Conservation (phyloP, 2,329 filamentous ascomycete genomes). For the Xylariaceae sp. region DNA sequence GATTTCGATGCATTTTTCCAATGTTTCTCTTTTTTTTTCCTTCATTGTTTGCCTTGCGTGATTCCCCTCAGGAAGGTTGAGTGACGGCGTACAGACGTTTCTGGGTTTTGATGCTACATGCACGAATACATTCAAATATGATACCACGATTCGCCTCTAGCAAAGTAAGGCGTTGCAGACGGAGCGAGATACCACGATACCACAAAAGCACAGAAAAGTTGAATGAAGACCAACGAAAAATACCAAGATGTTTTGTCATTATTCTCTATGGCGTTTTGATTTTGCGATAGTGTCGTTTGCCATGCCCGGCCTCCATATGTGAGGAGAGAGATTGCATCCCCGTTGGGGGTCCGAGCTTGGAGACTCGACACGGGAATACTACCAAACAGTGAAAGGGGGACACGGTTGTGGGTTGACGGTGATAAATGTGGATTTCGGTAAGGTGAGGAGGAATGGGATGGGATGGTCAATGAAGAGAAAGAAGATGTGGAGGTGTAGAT, state of each 20-base stretch:
- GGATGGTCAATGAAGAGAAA: background rate
- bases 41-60: conserved; percentile 16
- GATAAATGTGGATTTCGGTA: background rate
- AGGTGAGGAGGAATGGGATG: no score
- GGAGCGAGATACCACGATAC: conserved; percentile 29
- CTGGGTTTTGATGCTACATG: conserved; percentile 31
- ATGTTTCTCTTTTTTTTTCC: conserved; percentile 6
- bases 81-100: conserved; percentile 27
- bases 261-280: conserved; percentile 14
- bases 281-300: conserved; percentile 3
- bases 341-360: background rate
- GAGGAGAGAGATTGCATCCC: background rate
- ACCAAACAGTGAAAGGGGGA: background rate
- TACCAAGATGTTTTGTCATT: conserved; percentile 22
- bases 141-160: conserved; percentile 32
- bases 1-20: conserved; percentile 22
- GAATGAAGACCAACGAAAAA: conserved; percentile 24
- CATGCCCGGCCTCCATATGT: background rate
- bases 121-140: conserved; percentile 31
- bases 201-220: conserved; percentile 31
- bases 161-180: conserved; percentile 32
- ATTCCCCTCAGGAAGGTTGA: conserved; percentile 23
- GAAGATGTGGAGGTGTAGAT: background rate
- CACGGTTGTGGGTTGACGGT: background rate
- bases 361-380: conserved; percentile 3